A percentile compares a stretch with the other conserved stretches of the same genome.
phyloP scores from a whole-genome alignment of 2,329 filamentous ascomycete genomes.

The Trichophyton rubrum region DNA sequence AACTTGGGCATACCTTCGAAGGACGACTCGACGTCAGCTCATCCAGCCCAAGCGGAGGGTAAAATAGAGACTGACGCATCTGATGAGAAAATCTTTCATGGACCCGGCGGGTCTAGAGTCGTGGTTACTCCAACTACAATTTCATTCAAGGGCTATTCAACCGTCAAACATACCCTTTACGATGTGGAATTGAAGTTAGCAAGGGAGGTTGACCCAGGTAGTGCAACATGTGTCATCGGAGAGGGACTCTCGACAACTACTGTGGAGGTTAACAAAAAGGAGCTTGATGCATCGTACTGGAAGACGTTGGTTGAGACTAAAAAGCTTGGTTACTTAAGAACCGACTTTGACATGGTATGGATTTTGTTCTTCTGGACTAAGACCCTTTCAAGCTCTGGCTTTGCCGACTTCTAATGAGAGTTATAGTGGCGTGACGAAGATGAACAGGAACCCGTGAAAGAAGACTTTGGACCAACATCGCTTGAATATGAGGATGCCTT shows the following conservation, averaged over 20 bases:
- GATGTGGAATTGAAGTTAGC: constrained; percentile 77
- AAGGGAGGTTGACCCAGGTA: constrained; percentile 74
- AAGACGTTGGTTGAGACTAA: constrained; percentile 73
- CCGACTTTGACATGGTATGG: constrained; percentile 86
- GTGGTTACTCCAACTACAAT: constrained; percentile 67
- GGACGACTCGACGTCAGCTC: no score
- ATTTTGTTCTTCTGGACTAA: neutral
- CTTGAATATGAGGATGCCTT: no score
- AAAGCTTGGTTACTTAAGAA: constrained; percentile 94
- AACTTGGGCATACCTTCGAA: neutral
- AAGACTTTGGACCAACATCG: no score
- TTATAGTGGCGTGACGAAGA: constrained; percentile 25
- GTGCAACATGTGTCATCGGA: no score
- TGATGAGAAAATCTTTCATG: neutral
- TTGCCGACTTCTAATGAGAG: neutral
- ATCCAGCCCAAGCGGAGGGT: neutral
- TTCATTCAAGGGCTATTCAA: constrained; percentile 69
- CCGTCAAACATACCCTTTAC: constrained; percentile 76
- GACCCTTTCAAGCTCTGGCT: neutral
- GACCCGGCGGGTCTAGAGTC: constrained; percentile 52
- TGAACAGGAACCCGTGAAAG: no score
- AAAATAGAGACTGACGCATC: neutral
- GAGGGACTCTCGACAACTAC: no score
- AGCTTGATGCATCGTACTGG: constrained; percentile 89
- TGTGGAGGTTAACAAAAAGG: constrained; percentile 95